phyloP scores from a whole-genome alignment of 495 filamentous ascomycete genomes.

The Daldinia concentrica region DNA sequence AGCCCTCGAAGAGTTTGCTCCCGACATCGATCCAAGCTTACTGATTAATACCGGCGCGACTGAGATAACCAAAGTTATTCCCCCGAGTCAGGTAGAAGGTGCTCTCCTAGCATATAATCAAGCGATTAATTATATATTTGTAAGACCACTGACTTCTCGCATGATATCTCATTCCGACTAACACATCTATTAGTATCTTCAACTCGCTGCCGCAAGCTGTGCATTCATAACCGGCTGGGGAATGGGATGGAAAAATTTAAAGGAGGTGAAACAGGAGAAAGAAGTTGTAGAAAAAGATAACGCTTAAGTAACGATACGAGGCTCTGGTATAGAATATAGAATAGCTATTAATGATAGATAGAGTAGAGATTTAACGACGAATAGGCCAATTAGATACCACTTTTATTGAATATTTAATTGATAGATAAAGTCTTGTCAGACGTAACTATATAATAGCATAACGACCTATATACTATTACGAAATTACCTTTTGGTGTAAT shows the following conservation, averaged over 20 bases:
- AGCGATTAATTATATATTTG: conserved; percentile 33
- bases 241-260: conserved; percentile 40
- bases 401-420: background rate
- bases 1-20: conserved; percentile 31
- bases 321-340: background rate
- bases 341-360: background rate
- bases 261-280: conserved; percentile 29
- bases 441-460: too few species aligned
- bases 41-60: conserved; percentile 37
- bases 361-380: background rate
- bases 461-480: too few species aligned
- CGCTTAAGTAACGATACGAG: background rate
- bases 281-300: conserved; percentile 4
- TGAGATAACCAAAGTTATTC: conserved; percentile 30
- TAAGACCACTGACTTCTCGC: background rate
- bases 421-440: background rate
- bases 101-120: conserved; percentile 37
- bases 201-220: conserved; percentile 27
- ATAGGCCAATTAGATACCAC: background rate
- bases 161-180: background rate
- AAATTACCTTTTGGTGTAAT: too few species aligned
- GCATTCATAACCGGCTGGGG: conserved; percentile 35
- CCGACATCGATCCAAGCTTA: conserved; percentile 22
- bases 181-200: conserved; percentile 27
- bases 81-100: conserved; percentile 11